These are phyloP conservation scores for Posidonia australis DNA, from an alignment of 106 monocot species.

Conservation along the genomic window DNA sequence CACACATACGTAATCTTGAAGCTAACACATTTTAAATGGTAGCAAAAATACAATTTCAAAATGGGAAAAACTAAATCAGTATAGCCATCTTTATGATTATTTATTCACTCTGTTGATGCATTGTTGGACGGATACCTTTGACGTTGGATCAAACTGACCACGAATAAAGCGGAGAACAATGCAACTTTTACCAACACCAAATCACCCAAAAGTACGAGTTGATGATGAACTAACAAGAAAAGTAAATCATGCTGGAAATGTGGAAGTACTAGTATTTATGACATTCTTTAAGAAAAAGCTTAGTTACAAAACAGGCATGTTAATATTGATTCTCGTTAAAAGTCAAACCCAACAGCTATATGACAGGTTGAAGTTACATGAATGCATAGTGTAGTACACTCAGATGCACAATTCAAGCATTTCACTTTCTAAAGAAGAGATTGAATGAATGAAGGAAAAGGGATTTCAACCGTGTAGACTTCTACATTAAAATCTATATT, in stretches of 20 bases:
- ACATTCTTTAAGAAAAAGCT: background rate
- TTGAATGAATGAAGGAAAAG: no score
- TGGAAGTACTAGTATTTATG: background rate
- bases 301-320: no score
- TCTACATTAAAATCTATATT: no score
- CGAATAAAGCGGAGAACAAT: conserved; percentile 99
- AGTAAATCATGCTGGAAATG: background rate
- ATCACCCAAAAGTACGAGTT: conserved; percentile 92
- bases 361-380: no score
- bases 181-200: conserved; percentile 98
- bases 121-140: conserved; percentile 50
- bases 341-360: no score
- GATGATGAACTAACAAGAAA: background rate
- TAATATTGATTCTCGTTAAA: no score
- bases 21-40: no score
- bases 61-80: background rate
- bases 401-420: no score
- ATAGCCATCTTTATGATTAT: no score
- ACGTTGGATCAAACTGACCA: conserved; percentile 95
- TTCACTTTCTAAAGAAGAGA: no score
- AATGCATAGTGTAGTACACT: no score
- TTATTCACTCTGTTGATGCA: background rate
- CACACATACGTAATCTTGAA: background rate
- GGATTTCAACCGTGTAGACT: no score
- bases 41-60: background rate